phyloP scores from a whole-genome alignment of 805 yeast species.

The Ogataea degrootiae region DNA sequence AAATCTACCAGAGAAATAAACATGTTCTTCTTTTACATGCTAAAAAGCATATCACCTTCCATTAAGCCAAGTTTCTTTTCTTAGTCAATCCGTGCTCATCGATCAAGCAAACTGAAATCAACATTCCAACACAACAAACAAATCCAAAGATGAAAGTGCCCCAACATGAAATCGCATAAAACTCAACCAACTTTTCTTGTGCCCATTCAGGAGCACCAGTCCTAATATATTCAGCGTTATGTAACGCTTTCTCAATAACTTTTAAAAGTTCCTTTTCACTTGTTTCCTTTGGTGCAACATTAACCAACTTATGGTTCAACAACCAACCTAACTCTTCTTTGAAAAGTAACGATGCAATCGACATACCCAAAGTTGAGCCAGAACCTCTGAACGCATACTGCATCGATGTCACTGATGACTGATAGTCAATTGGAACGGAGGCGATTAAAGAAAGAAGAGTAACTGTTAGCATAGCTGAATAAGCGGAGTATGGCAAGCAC shows the following conservation, averaged over 20 bases:
- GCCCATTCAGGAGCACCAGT: slow-evolving; percentile 50
- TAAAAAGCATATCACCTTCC: neutral
- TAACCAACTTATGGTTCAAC: slow-evolving; percentile 29
- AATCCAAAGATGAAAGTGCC: slow-evolving; percentile 46
- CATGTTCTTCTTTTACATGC: too few species aligned
- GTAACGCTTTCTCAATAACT: slow-evolving; percentile 49
- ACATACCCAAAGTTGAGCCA: slow-evolving; percentile 62
- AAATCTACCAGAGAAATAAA: neutral
- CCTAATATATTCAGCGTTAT: slow-evolving; percentile 50
- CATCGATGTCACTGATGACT: slow-evolving; percentile 63
- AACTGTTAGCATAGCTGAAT: slow-evolving; percentile 56
- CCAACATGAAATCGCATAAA: slow-evolving; percentile 51
- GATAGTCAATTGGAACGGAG: slow-evolving; percentile 62
- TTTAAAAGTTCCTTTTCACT: slow-evolving; percentile 32
- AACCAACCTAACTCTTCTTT: slow-evolving; percentile 36
- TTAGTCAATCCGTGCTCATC: slow-evolving; percentile 32
- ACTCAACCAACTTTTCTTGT: slow-evolving; percentile 38
- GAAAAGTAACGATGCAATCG: slow-evolving; percentile 62
- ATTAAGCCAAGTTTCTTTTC: slow-evolving; percentile 23
- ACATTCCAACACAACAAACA: slow-evolving; percentile 35
- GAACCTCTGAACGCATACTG: slow-evolving; percentile 64
- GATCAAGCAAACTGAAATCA: slow-evolving; percentile 41
- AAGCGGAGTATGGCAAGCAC: slow-evolving; percentile 50
- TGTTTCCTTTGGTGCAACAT: slow-evolving; percentile 32
- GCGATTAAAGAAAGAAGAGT: slow-evolving; percentile 66